Evolutionary conservation across 345 rosid species (phyloP), one percentile per base, ranked within the genome.

Genomic region (Euphorbia pulcherrima): DNA sequence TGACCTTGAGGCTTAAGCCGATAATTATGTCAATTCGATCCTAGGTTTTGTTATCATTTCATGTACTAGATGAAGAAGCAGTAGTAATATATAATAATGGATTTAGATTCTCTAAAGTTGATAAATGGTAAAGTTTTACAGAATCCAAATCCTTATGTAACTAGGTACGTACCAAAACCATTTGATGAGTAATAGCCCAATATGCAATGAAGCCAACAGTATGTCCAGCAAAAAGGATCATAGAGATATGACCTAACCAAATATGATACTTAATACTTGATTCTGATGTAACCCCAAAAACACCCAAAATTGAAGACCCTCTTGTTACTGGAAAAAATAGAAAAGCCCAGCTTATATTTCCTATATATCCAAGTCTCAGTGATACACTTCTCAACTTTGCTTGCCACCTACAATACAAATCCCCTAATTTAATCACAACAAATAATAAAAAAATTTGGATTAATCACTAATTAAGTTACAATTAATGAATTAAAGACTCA

Each of bases 201-300:
- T 88, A 86, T 37, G 81, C 75, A 58, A 83, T 60, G 77, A 75
- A 84, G 13, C 87, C 77, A 7, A 86, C 4, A 1, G 84, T 67
- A 77, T 88, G 93, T 17, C 62, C 60, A 35, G 63, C 68, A 67
- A 84, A 84, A 37, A 60, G 69, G 44, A 79, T 30, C 69, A 68
- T 88, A 11, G 89, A 84, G 69, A 86, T 28, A 68, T 88, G 90
- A 7, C 90, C 94, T 0, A 88, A 85, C 94, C 90, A 86, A 14
- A 86, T 86, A 59, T 88, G 90, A 66, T 86, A 88, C 77, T 84
- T 84, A 77, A 86, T 88, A 64, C 85, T 84, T 1, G 89, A 83
- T 79, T 88, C 94, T 0, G 88, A 84, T 20, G 85, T 83, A 18
- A 88, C 81, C 51, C 94, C 88, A 1, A 84, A 37, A 5, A 88